These are phyloP conservation scores for Blumeriella jaapii DNA, from an alignment of 2,329 filamentous ascomycete species.

Conservation along the genomic window DNA sequence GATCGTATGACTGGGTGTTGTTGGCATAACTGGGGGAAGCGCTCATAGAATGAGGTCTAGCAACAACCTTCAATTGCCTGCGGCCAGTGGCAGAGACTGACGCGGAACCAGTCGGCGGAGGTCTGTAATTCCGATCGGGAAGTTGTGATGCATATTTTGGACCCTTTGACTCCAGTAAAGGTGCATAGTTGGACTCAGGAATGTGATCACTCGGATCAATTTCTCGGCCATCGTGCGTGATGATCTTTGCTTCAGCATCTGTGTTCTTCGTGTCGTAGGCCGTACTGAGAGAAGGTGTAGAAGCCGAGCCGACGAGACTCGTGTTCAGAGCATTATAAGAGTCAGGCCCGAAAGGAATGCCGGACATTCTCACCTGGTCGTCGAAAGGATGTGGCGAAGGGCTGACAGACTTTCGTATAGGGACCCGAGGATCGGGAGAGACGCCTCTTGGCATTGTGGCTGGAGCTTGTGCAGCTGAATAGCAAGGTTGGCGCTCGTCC, in stretches of 20 bases:
- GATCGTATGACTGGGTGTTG: conserved; percentile 26
- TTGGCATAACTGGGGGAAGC: conserved; percentile 21
- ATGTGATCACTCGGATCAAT: conserved; percentile 74
- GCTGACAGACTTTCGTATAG: conserved; percentile 63
- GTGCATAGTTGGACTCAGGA: conserved; percentile 39
- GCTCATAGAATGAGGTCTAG: conserved; percentile 37
- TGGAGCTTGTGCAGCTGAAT: conserved; percentile 24
- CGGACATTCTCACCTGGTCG: conserved; percentile 42
- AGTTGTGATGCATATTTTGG: conserved; percentile 29
- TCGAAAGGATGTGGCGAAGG: conserved; percentile 45
- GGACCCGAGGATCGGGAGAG: conserved; percentile 26
- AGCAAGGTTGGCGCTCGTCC: conserved; percentile 23
- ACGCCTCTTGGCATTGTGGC: conserved; percentile 19
- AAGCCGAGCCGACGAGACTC: conserved; percentile 28
- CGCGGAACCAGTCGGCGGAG: conserved; percentile 41
- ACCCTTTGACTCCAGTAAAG: conserved; percentile 36
- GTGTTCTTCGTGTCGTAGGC: conserved; percentile 27
- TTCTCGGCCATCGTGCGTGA: conserved; percentile 63
- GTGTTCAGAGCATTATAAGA: conserved; percentile 66
- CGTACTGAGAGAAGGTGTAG: conserved; percentile 20
- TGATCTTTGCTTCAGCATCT: conserved; percentile 55
- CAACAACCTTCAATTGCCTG: conserved; percentile 39
- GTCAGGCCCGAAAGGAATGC: conserved; percentile 62
- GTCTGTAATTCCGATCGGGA: conserved; percentile 29
- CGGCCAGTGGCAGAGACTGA: conserved; percentile 40